phyloP scores from a whole-genome alignment of 106 monocot species.

The Phalaenopsis equestris region DNA sequence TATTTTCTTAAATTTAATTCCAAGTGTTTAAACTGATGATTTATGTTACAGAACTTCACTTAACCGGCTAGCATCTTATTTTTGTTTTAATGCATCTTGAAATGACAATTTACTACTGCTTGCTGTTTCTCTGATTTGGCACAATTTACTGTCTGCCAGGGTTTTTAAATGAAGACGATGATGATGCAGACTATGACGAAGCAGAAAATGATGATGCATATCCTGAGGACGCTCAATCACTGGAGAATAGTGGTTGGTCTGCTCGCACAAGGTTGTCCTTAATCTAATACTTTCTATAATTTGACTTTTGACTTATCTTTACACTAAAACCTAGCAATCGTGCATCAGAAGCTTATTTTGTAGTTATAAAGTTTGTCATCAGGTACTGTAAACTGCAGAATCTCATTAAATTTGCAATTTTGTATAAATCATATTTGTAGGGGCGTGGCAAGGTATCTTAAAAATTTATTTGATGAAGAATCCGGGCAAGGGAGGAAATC shows the following conservation, averaged over 20 bases:
- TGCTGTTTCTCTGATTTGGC: neutral
- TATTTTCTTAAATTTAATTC: neutral
- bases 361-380: no score
- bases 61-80: neutral
- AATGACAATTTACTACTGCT: neutral
- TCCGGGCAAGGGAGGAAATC: slow-evolving; percentile 51
- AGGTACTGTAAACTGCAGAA: no score
- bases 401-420: neutral
- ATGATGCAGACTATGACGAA: slow-evolving; percentile 68
- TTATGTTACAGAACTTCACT: neutral
- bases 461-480: slow-evolving; percentile 78
- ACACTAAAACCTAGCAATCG: neutral
- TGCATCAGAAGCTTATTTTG: neutral
- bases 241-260: slow-evolving; percentile 93
- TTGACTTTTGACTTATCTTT: neutral
- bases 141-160: slow-evolving; percentile 22
- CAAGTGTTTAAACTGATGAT: neutral
- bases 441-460: slow-evolving; percentile 85
- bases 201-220: slow-evolving; percentile 46
- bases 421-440: slow-evolving; percentile 19
- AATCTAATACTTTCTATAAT: neutral
- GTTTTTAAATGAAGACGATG: slow-evolving; percentile 86
- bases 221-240: slow-evolving; percentile 50
- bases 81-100: neutral
- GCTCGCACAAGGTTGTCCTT: slow-evolving; percentile 61